Percentiles rank a stretch among this genome's conserved stretches.
phyloP scores from a whole-genome alignment of 176 grass and related monocot species.

The Juncus inflexus region DNA sequence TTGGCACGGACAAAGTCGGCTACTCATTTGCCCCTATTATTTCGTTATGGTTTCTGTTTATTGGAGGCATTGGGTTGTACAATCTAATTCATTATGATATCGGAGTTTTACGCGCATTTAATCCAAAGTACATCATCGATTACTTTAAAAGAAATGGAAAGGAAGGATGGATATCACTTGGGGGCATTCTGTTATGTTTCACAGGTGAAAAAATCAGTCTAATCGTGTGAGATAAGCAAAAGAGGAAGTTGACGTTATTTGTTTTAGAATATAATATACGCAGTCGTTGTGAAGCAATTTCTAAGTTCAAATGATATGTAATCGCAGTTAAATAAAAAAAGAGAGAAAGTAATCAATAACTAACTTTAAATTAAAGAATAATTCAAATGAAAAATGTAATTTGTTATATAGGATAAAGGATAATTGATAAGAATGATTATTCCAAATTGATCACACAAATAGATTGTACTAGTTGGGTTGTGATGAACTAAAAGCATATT shows the following conservation, averaged over 20 bases:
- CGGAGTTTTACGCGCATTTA: conserved; percentile 45
- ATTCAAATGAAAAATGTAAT: not conserved
- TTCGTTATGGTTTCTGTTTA: conserved; percentile 48
- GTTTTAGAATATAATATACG: too few relatives aligned
- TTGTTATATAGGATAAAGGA: not conserved
- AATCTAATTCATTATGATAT: conserved; percentile 43
- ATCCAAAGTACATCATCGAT: conserved; percentile 42
- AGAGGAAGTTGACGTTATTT: too few relatives aligned
- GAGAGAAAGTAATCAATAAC: not conserved
- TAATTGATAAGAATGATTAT: not conserved
- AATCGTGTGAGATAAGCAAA: not conserved
- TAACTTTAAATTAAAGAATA: not conserved
- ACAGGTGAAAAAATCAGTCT: conserved; percentile 21
- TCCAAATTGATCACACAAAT: not conserved
- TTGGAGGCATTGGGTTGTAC: conserved; percentile 42
- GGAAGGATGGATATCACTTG: conserved; percentile 60
- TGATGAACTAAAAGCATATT: not conserved
- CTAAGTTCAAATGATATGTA: too few relatives aligned
- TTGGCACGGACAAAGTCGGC: conserved; percentile 65
- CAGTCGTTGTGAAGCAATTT: too few relatives aligned
- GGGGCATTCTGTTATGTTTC: conserved; percentile 49
- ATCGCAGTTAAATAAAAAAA: not conserved
- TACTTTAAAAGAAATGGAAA: conserved; percentile 58
- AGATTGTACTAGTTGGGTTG: not conserved
- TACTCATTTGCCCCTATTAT: conserved; percentile 61